These are phyloP conservation scores for Lobosporangium transversale DNA, from an alignment of 192 early-diverging fungal species.

Conservation along the genomic window DNA sequence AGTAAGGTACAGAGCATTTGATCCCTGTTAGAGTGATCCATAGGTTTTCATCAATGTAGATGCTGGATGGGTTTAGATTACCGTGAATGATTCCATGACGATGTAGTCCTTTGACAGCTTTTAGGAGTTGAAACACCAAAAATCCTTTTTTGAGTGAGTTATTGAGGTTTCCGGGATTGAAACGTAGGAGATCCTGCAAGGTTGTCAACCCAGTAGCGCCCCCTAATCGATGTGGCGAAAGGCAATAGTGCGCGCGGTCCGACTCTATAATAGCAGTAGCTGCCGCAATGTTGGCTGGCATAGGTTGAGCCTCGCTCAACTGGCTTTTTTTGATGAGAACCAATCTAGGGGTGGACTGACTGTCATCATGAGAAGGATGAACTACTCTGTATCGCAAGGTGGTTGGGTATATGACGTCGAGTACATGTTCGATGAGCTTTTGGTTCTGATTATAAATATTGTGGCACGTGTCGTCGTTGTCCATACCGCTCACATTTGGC, in stretches of 20 bases:
- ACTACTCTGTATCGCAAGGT: constrained; percentile 49
- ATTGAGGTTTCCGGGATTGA: constrained; percentile 65
- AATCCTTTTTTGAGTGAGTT: constrained; percentile 71
- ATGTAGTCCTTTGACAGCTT: constrained; percentile 61
- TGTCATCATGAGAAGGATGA: constrained; percentile 18
- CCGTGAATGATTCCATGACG: constrained; percentile 68
- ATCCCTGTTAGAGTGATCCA: constrained; percentile 67
- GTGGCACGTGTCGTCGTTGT: too few relatives aligned
- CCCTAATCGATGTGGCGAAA: constrained; percentile 60
- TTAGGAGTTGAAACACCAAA: constrained; percentile 67
- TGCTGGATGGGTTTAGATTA: constrained; percentile 59
- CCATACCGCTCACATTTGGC: neutral
- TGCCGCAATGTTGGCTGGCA: constrained; percentile 25
- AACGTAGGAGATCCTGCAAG: constrained; percentile 65
- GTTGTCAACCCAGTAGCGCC: constrained; percentile 56
- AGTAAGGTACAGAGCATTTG: constrained; percentile 54
- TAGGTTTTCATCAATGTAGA: constrained; percentile 68
- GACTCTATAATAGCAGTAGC: constrained; percentile 60
- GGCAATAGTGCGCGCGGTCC: constrained; percentile 59
- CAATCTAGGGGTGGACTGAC: constrained; percentile 1
- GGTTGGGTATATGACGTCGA: constrained; percentile 55
- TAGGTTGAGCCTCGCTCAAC: constrained; percentile 4
- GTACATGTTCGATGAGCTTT: constrained; percentile 51
- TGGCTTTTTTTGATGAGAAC: constrained; percentile 31
- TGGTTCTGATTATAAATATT: constrained; percentile 9